A percentile compares a stretch with the other conserved stretches of the same genome.
Evolutionary conservation across 257 asterid genomes (phyloP).

Genomic region (Apocynum venetum): DNA sequence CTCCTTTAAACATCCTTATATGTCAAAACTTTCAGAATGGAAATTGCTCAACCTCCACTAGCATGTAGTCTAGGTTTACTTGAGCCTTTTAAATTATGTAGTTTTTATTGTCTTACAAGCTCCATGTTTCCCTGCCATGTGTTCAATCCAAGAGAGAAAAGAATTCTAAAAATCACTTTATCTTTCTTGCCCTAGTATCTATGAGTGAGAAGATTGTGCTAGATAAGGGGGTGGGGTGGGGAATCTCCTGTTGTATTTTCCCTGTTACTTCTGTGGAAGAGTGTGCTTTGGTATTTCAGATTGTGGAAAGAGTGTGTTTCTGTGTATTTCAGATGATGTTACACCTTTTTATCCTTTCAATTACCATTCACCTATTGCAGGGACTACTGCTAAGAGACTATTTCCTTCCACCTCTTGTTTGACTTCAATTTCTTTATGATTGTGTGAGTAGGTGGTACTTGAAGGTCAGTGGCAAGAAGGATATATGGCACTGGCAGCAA

Average conservation of each 20-base stretch:
- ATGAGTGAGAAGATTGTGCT: not conserved
- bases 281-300: no score
- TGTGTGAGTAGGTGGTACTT: constrained; percentile 68
- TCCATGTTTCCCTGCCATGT: not conserved
- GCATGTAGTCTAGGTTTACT: not conserved
- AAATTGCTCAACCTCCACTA: not conserved
- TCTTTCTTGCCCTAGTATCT: not conserved
- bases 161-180: not conserved
- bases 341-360: not conserved
- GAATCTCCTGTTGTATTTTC: not conserved
- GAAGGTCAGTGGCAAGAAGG: constrained; percentile 96
- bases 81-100: not conserved
- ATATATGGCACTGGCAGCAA: constrained; percentile 92
- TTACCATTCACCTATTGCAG: not conserved
- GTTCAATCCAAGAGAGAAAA: not conserved
- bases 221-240: not conserved
- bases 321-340: not conserved
- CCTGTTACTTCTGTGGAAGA: not conserved
- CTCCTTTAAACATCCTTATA: not conserved
- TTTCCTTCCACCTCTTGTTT: not conserved
- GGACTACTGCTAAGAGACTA: not conserved
- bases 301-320: no score
- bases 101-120: not conserved
- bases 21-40: not conserved
- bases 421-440: not conserved